These are phyloP conservation scores for Desmodesmus armatus DNA, from an alignment of 139 green algal species.

Conservation along the genomic window DNA sequence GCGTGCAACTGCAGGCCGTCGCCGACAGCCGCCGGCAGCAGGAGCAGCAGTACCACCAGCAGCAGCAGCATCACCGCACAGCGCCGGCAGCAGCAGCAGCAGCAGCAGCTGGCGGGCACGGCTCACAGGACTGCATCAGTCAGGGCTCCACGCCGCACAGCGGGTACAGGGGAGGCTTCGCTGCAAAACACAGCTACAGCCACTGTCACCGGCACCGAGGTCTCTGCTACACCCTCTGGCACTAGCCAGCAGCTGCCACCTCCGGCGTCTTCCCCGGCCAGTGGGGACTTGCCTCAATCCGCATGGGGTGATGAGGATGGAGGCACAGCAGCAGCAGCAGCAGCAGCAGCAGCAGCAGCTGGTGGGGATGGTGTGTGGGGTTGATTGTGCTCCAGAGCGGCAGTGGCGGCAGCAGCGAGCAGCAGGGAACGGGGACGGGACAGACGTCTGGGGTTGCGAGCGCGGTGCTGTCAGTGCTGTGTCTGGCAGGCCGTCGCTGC, in stretches of 20 bases:
- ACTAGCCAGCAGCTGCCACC: no score
- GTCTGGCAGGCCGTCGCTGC: neutral
- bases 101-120: neutral
- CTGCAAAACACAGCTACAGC: no score
- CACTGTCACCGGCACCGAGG: no score
- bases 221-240: no score
- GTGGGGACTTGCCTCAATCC: no score
- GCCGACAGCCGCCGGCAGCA: neutral
- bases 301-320: neutral
- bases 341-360: neutral
- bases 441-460: neutral
- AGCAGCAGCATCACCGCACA: neutral
- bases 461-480: constrained; percentile 7
- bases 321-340: neutral
- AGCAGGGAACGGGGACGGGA: neutral
- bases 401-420: neutral
- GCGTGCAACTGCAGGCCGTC: neutral
- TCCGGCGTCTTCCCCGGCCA: no score
- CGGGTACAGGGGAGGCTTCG: no score
- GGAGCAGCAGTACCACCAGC: neutral
- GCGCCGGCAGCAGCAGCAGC: neutral
- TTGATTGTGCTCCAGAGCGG: neutral
- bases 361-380: neutral
- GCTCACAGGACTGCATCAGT: neutral
- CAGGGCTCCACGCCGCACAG: no score